Evolutionary conservation across 441 rosid species (phyloP).

Genomic region (Syzygium syzygioides): DNA sequence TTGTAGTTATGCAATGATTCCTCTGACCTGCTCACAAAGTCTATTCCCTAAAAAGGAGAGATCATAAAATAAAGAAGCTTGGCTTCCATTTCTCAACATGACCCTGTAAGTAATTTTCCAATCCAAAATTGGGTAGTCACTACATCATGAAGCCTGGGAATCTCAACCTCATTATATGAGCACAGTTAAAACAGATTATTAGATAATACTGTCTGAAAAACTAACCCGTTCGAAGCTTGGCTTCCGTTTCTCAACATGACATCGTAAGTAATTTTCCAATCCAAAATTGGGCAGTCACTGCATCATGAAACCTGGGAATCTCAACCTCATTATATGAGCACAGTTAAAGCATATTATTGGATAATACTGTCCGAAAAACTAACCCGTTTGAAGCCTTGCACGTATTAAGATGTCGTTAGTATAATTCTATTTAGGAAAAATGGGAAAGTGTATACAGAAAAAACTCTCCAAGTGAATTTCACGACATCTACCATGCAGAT

Average conservation of each 20-base stretch:
- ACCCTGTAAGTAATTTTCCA: background rate
- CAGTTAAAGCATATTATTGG: background rate
- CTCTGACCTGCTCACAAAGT: background rate
- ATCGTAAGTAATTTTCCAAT: background rate
- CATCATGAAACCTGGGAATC: background rate
- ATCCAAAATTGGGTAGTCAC: background rate
- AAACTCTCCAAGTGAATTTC: background rate
- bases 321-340: background rate
- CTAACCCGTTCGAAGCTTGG: background rate
- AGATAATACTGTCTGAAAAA: background rate
- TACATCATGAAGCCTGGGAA: background rate
- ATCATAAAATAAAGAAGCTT: background rate
- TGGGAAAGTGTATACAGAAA: background rate
- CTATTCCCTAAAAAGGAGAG: background rate
- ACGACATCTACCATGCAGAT: background rate
- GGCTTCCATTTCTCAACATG: background rate
- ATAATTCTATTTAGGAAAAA: background rate
- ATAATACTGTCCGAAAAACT: background rate
- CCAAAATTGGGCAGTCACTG: background rate
- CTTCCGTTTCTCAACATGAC: background rate
- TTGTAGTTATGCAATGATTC: conserved; percentile 4
- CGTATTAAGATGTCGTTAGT: background rate
- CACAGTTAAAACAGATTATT: background rate
- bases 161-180: background rate
- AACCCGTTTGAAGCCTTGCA: background rate